These are phyloP conservation scores for Phytophthora ramorum DNA, from an alignment of 352 stramenopile species.

Conservation along the genomic window DNA sequence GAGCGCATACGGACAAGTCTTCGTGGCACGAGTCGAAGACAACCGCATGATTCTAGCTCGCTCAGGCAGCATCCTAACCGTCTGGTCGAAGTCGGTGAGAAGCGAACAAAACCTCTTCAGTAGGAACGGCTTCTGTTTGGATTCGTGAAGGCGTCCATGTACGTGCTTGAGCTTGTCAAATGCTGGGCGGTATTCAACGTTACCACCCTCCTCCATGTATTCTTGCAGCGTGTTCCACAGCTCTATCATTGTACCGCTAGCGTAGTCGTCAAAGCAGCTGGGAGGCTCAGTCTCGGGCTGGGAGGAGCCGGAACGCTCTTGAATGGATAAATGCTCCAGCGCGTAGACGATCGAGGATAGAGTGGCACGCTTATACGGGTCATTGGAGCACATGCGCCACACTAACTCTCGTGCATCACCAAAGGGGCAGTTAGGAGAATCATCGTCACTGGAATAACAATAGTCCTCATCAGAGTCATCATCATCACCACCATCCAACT, in stretches of 20 bases:
- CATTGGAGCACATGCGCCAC: slow-evolving; percentile 5
- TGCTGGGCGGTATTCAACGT: background rate
- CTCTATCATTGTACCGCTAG: no score
- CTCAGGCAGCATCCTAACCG: background rate
- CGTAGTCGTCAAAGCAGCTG: background rate
- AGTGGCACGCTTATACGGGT: slow-evolving; percentile 1
- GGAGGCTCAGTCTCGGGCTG: background rate
- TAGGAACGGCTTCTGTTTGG: background rate
- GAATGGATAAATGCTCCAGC: slow-evolving; percentile 4
- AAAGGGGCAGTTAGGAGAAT: no score
- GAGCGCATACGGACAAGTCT: background rate
- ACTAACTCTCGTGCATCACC: background rate
- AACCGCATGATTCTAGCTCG: background rate
- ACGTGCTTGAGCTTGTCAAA: background rate
- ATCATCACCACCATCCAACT: background rate
- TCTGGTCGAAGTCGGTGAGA: background rate
- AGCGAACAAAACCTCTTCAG: background rate
- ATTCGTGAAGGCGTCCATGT: background rate
- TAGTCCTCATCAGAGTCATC: no score
- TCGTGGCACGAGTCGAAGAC: background rate
- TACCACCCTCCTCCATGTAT: background rate
- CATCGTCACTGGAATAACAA: no score
- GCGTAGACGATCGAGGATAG: slow-evolving; percentile 1
- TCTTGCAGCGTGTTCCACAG: background rate
- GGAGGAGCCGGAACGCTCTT: background rate